Percentiles rank a stretch among this genome's conserved stretches.
Evolutionary conservation across 441 rosid genomes (phyloP).

Genomic region (Populus tomentosa): DNA sequence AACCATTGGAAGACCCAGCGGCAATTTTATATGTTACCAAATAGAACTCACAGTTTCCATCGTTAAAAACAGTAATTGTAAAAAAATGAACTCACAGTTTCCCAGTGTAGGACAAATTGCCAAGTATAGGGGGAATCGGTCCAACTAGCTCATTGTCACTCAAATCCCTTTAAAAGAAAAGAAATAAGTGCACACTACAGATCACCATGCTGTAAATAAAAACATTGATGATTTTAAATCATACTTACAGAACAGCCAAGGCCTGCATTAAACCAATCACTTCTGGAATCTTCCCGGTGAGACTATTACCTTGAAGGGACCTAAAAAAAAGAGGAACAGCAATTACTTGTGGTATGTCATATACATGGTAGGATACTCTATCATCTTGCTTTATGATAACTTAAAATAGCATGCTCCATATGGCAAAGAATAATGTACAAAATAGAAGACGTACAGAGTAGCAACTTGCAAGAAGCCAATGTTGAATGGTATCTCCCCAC

Average conservation of each 20-base stretch:
- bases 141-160: slow-evolving; percentile 86
- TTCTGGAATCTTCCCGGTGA: slow-evolving; percentile 78
- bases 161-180: slow-evolving; percentile 50
- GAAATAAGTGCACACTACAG: too few species aligned
- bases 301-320: slow-evolving; percentile 87
- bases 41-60: neutral
- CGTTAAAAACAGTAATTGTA: neutral
- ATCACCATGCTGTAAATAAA: neutral
- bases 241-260: slow-evolving; percentile 81
- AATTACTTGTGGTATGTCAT: neutral
- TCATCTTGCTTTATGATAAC: too few species aligned
- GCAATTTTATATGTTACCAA: neutral
- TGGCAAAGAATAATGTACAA: too few species aligned
- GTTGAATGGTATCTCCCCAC: slow-evolving; percentile 84
- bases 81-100: slow-evolving; percentile 54
- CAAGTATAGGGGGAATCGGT: slow-evolving; percentile 77
- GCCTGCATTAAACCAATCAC: slow-evolving; percentile 97
- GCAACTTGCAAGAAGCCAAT: slow-evolving; percentile 97
- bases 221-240: neutral
- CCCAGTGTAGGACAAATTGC: slow-evolving; percentile 80
- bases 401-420: neutral
- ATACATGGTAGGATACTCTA: neutral
- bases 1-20: too few species aligned
- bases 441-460: slow-evolving; percentile 58
- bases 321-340: slow-evolving; percentile 24